Base-by-base conservation (phyloP, 495 filamentous ascomycete species). In the Trichocladium antarcticum region DNA sequence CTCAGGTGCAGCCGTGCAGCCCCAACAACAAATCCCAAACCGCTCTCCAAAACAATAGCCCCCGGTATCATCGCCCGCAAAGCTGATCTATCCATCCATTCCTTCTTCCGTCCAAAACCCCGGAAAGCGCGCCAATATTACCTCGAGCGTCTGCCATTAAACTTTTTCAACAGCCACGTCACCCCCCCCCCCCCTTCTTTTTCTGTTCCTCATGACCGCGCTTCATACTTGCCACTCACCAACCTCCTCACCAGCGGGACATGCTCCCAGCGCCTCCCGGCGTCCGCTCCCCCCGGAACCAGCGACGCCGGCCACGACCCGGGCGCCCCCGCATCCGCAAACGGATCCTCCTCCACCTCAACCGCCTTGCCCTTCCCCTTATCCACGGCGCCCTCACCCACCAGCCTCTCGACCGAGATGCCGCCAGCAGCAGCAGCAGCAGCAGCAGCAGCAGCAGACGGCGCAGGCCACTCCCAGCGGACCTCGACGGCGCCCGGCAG, bases 401-500 rank as follows among this genome's bases (percentile, higher is more conserved):
- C 62, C 21, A 74, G 55, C 45, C 65, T 64, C 14, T 69, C 71
- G 20, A 90, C 70, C 22, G 81, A 75, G 51, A 95, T 74, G 10
- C 79, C 77, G 47, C 80, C 81, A 3, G 71, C 75, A 5, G 72
- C 56, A 8, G 67, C 65, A 1, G 73, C 74, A 36, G 74, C 79
- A 0, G 68, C 74, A 1, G 67, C 52, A 9, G 61, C 59, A 5
- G 45, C 42, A 21, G 57, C 57, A 35, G 62, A 35, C 3, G 63
- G 58, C 3, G 61, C 55, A 50, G 69, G 58, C 81, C 79, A 67
- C 61, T 95, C 89, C 78, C 88, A 95, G 46, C 82, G 72, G 3
- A 86, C 87, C 57, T 95, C 87, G 10, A 90, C 76, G 35, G 75
- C 75, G 2, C 87, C 86, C 24, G 84, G 81, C 59, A 78, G 78